Evolutionary conservation across 192 early-diverging fungal species (phyloP), one percentile per base, ranked within the genome.

Genomic region (Kappamyces sp.): DNA sequence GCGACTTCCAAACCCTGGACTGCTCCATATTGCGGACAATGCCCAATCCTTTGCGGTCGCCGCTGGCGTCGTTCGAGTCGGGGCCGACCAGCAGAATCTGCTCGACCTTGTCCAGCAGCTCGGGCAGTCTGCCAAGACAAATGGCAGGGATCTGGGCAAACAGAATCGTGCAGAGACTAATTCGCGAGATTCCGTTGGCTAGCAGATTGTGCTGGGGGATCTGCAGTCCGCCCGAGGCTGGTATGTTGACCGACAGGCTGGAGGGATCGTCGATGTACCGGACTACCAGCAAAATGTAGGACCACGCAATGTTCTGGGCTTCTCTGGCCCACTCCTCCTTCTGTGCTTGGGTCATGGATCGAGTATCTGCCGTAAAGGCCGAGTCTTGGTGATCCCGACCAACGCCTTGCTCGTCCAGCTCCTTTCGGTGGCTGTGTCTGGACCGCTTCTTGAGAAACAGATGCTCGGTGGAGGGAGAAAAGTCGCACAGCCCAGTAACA

Each of bases 401-500:
- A 8, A 53, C 41, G 31, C 41, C 41, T 36, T 40, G 41, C 13
- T 53, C 41, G 31, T 40, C 38, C 7, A 40, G 41, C 13, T 53
- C 51, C 38, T 53, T 40, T 53, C 41, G 38, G 41, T 40, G 13
- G 32, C 41, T 44, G 7, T 44, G 34, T 6, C 34, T 7, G 3
- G 36, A 36, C 23, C 55, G 13, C 6, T 57, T 57, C n/a, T 57
- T 57, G 10, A 35, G 38, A 4, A 57, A 35, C 4, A 35, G 55
- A 15, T 57, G 55, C 9, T 36, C 33, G 34, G 42, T 31, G 3
- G 47, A 33, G 31, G 32, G 32, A 41, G 36, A 40, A n/a, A 57
- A 57, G 33, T 57, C 55, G 55, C 55, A 40, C 34, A 57, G 34
- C 8, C 55, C 55, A 31, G 41, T 5, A 40, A 57, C n/a, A 5